phyloP scores from a whole-genome alignment of 148 eudicot genomes.

The Gaultheria prostrata region DNA sequence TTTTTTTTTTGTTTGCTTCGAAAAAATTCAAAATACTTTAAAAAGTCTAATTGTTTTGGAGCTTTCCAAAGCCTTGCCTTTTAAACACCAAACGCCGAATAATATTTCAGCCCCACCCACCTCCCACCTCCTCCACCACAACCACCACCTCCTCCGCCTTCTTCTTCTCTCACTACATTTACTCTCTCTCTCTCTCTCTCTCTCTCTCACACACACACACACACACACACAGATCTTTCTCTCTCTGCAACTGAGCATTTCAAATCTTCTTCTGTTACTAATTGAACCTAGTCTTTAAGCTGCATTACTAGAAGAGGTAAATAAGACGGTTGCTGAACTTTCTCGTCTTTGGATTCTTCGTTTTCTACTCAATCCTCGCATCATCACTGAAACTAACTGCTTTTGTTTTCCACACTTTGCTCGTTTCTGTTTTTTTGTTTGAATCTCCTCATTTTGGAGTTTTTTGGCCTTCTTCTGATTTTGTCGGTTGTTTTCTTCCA shows the following conservation, averaged over 20 bases:
- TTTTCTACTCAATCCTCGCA: neutral
- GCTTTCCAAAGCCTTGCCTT: conserved; percentile 27
- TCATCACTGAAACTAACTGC: neutral
- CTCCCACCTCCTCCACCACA: conserved; percentile 16
- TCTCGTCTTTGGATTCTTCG: neutral
- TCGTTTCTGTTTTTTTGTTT: conserved; percentile 10
- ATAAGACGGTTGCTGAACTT: conserved; percentile 5
- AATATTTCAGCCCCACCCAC: conserved; percentile 16
- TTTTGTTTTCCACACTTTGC: conserved; percentile 1
- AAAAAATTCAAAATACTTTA: neutral
- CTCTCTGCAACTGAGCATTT: neutral
- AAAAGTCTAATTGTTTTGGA: conserved; percentile 14
- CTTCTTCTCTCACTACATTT: neutral
- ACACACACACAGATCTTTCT: too few species aligned
- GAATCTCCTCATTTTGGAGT: neutral
- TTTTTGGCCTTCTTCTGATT: neutral
- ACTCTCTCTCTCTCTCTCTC: conserved; percentile 11
- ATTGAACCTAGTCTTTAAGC: neutral
- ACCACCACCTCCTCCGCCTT: neutral
- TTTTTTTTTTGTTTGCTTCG: neutral
- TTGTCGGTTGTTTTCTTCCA: conserved; percentile 7
- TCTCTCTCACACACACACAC: too few species aligned
- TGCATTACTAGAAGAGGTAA: conserved; percentile 17
- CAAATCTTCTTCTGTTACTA: neutral
- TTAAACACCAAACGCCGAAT: conserved; percentile 29